Conservation (phyloP, 345 rosid genomes). For the Microcos paniculata region DNA sequence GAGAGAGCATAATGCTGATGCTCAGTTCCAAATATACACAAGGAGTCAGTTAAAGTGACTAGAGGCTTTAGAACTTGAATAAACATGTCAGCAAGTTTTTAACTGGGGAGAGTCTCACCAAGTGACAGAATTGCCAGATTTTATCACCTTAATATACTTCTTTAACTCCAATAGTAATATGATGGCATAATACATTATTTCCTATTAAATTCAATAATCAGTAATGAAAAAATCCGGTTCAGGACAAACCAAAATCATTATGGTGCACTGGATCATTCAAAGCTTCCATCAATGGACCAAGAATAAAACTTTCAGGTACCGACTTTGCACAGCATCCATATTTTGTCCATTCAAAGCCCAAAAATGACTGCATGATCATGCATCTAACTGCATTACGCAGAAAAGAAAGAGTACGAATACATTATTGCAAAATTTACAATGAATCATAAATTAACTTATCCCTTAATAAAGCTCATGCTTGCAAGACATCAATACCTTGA, state of each 20-base stretch:
- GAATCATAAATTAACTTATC: background rate
- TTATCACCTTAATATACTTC: background rate
- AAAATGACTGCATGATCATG: constrained; percentile 88
- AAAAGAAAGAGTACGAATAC: constrained; percentile 15
- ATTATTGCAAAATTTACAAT: background rate
- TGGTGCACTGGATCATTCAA: constrained; percentile 87
- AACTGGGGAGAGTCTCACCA: background rate
- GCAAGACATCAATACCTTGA: constrained; percentile 53
- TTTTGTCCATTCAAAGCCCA: constrained; percentile 68
- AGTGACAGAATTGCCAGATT: background rate
- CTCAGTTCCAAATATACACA: background rate
- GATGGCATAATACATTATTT: constrained; percentile 9
- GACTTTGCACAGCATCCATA: constrained; percentile 55
- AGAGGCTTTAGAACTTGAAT: background rate
- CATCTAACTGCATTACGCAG: constrained; percentile 72
- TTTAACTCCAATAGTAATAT: background rate
- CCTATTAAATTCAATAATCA: constrained; percentile 2
- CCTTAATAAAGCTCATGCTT: background rate
- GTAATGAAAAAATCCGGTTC: constrained; percentile 3
- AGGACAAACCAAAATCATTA: constrained; percentile 82
- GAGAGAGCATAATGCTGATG: background rate
- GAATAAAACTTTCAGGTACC: constrained; percentile 71
- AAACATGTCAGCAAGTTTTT: background rate
- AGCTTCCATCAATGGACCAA: constrained; percentile 80
- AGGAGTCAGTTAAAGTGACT: background rate